Percentiles rank a stretch among this genome's conserved stretches.
These are phyloP conservation scores for Phialophora macrospora DNA, from an alignment of 2,329 filamentous ascomycete species.

Conservation along the genomic window DNA sequence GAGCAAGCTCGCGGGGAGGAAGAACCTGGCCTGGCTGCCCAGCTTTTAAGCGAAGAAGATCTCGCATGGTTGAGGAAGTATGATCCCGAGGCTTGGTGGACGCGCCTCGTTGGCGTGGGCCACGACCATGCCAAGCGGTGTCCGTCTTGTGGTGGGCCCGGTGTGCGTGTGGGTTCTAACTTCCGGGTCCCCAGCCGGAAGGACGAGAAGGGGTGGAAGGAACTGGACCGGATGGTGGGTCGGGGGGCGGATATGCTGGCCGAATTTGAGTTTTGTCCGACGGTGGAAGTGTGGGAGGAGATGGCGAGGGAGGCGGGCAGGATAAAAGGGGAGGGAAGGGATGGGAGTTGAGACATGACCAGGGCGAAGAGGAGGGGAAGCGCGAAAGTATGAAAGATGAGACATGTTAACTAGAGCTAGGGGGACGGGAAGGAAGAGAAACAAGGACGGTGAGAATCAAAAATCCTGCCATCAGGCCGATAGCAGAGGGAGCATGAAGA, in stretches of 20 bases:
- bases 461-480: not conserved
- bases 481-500: not conserved
- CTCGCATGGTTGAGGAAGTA: not conserved
- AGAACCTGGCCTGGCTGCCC: too few species aligned
- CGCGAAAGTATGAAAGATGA: too few species aligned
- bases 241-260: conserved; percentile 2
- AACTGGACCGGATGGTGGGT: not conserved
- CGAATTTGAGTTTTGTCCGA: conserved; percentile 13
- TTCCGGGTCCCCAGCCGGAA: not conserved
- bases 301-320: conserved; percentile 6
- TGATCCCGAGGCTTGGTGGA: conserved; percentile 6
- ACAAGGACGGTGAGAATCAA: too few species aligned
- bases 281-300: conserved; percentile 7
- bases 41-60: not conserved
- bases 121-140: conserved; percentile 5
- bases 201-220: not conserved
- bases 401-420: too few species aligned
- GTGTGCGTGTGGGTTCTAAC: conserved; percentile 7
- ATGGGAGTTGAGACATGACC: too few species aligned
- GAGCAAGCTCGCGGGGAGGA: too few species aligned
- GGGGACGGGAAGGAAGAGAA: too few species aligned
- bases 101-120: not conserved
- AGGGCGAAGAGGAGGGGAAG: too few species aligned
- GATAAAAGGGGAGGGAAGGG: not conserved
- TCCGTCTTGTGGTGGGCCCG: not conserved